Evolutionary conservation across 2,329 filamentous ascomycete genomes (phyloP), one percentile per base, ranked within the genome.

Genomic region (Aspergillus carbonarius): DNA sequence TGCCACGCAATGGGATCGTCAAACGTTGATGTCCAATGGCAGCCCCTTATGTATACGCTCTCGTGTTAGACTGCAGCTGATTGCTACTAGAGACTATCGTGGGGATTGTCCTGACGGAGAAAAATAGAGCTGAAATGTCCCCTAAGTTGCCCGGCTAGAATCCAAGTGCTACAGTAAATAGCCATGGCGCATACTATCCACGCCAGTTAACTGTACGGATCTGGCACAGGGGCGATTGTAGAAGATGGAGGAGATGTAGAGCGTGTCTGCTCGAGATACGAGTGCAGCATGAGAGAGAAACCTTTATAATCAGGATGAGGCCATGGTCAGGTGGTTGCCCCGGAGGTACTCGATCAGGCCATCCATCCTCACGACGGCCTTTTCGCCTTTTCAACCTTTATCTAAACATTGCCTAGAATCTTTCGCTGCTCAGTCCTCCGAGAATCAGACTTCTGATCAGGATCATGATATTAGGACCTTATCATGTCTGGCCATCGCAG

Each of bases 331-430:
- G 50, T 54, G 56, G 42, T 7, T 42, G 51, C 50, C 56, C 37
- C 15, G 13, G 46, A 58, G 56, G 56, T 58, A 42, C 56, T 58
- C 51, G 40, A 53, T 42, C 50, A 30, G 50, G 15, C 44, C 44
- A 48, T 48, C 34, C 18, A 25, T 5, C 23, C 30, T 32, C 7
- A 1, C 30, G 1, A 10, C 30, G 27, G 30, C 30, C 30, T 32
- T 32, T 9, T 32, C 30, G 5, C 23, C n/a, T 20, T n/a, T 13
- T 20, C 30, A 32, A 51, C 30, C 48, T 54, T 32, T 42, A 44
- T 54, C 27, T 48, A 30, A n/a, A 18, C 49, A 9, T 37, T 5
- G 34, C 34, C 15, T 40, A 12, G 32, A 32, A 30, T 15, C 25
- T 48, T 13, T 10, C n/a, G 44, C 9, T 10, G n/a, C 27, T 48